These are phyloP conservation scores for Pythium grandisporangium DNA, from an alignment of 352 stramenopile genomes.

Conservation along the genomic window DNA sequence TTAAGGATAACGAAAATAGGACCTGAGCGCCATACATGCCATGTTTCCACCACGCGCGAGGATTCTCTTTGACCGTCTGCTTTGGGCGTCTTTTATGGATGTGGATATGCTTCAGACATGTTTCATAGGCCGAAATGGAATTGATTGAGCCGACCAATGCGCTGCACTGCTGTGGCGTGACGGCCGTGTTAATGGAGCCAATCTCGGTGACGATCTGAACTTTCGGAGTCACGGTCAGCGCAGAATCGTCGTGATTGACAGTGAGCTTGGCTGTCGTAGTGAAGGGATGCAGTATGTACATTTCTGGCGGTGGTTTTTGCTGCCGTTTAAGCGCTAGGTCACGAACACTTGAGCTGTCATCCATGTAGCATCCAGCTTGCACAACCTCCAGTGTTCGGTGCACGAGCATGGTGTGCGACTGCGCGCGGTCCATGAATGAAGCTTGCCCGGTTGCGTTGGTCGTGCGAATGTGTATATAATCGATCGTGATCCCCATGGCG, in stretches of 20 bases:
- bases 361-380: conserved; percentile 54
- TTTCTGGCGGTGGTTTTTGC: conserved; percentile 16
- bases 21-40: conserved; percentile 59
- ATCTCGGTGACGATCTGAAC: conserved; percentile 64
- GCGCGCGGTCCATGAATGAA: conserved; percentile 68
- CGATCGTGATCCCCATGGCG: conserved; percentile 63
- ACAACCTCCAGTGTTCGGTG: conserved; percentile 62
- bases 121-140: conserved; percentile 71
- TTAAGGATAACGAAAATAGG: conserved; percentile 29
- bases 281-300: conserved; percentile 70
- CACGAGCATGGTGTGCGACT: conserved; percentile 74
- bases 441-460: conserved; percentile 77
- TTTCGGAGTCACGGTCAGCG: conserved; percentile 53
- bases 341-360: conserved; percentile 22
- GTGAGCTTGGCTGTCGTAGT: conserved; percentile 71
- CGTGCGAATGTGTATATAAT: conserved; percentile 56
- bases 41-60: conserved; percentile 71
- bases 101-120: conserved; percentile 77
- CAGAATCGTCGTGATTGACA: conserved; percentile 65
- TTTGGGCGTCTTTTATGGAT: conserved; percentile 54
- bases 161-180: conserved; percentile 69
- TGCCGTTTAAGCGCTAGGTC: conserved; percentile 15
- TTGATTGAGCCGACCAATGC: conserved; percentile 69
- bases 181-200: conserved; percentile 45
- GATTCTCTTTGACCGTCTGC: conserved; percentile 32